phyloP scores from a whole-genome alignment of 441 rosid genomes.

The Populus hybrid region DNA sequence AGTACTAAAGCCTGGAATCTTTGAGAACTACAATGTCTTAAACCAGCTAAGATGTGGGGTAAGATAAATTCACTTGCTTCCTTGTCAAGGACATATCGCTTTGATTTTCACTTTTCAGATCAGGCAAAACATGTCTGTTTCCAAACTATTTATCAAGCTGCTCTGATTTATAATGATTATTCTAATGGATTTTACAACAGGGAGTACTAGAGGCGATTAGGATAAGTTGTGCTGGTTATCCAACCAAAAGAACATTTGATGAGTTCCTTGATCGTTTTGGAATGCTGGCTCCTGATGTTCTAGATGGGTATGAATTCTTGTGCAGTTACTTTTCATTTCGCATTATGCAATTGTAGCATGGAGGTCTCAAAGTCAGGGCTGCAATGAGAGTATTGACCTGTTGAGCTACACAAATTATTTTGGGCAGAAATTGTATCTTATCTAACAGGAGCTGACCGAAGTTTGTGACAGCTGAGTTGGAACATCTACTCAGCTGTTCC shows the following conservation, averaged over 20 bases:
- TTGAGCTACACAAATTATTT: background rate
- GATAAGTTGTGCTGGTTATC: constrained; percentile 96
- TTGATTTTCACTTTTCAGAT: background rate
- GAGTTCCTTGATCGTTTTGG: constrained; percentile 89
- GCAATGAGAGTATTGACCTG: background rate
- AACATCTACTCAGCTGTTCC: background rate
- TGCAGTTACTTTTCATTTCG: background rate
- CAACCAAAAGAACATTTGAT: constrained; percentile 82
- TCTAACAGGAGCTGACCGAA: background rate
- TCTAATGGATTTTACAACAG: constrained; percentile 26
- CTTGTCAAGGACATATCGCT: background rate
- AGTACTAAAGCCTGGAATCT: constrained; percentile 57
- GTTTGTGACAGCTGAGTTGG: background rate
- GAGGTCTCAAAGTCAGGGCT: constrained; percentile 4
- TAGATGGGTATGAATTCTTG: constrained; percentile 38
- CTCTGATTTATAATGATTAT: background rate
- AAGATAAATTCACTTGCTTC: constrained; percentile 21
- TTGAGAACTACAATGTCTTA: constrained; percentile 56
- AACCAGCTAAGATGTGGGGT: constrained; percentile 73
- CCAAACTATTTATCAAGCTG: background rate
- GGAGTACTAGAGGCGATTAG: constrained; percentile 97
- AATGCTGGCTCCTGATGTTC: constrained; percentile 80
- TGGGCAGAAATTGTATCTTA: background rate
- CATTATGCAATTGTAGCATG: background rate
- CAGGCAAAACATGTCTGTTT: background rate